phyloP scores from a whole-genome alignment of 2,329 filamentous ascomycete species.

The Penicillium sp. region DNA sequence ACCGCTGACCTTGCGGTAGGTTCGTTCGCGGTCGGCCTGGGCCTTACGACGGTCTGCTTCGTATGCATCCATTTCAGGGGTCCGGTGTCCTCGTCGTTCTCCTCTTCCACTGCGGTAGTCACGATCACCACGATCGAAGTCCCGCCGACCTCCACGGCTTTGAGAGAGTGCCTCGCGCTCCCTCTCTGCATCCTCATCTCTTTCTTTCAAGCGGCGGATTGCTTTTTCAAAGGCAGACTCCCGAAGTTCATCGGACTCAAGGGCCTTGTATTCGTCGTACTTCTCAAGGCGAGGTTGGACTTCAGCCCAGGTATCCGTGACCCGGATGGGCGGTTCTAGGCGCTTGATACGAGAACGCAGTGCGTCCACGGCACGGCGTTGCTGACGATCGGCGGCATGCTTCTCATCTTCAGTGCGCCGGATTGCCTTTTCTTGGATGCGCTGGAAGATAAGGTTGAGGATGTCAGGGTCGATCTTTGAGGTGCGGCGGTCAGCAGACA shows the following conservation, averaged over 20 bases:
- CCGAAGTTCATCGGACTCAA: conserved; percentile 73
- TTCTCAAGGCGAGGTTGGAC: conserved; percentile 70
- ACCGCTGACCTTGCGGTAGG: conserved; percentile 73
- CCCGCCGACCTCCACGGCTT: conserved; percentile 43
- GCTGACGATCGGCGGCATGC: conserved; percentile 69
- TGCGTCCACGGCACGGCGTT: conserved; percentile 74
- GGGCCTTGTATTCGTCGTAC: conserved; percentile 71
- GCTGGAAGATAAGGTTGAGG: conserved; percentile 72
- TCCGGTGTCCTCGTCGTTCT: conserved; percentile 52
- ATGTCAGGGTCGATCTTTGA: conserved; percentile 75
- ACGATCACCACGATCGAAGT: conserved; percentile 48
- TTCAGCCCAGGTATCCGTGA: conserved; percentile 79
- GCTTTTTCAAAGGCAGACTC: conserved; percentile 83
- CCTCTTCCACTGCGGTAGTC: conserved; percentile 46
- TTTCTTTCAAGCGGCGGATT: conserved; percentile 80
- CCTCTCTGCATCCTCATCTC: conserved; percentile 69
- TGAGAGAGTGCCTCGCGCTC: conserved; percentile 45
- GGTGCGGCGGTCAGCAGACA: conserved; percentile 80
- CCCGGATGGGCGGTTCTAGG: conserved; percentile 70
- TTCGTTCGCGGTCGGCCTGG: conserved; percentile 85
- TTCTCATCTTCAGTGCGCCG: conserved; percentile 78
- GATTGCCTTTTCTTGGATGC: conserved; percentile 76
- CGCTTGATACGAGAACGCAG: conserved; percentile 81
- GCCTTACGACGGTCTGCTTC: conserved; percentile 91
- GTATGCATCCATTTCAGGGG: conserved; percentile 86